These are phyloP conservation scores for Ananas comosus DNA, from an alignment of 176 grass and related monocot species.

Conservation along the genomic window DNA sequence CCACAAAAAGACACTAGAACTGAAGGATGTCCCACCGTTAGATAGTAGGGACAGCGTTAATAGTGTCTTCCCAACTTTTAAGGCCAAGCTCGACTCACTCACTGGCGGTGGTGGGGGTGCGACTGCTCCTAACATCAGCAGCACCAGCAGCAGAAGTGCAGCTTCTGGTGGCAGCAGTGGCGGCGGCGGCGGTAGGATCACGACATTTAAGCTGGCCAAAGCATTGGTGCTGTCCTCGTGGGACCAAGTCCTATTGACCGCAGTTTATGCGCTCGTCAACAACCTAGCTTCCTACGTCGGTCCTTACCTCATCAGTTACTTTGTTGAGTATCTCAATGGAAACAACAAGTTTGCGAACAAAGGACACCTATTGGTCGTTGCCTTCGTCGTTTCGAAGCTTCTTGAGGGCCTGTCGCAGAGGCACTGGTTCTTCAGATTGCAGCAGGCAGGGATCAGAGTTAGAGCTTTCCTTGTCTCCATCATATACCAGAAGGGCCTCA, in stretches of 20 bases:
- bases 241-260: constrained; percentile 48
- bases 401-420: constrained; percentile 50
- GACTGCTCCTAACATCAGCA: neutral
- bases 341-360: constrained; percentile 30
- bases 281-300: constrained; percentile 66
- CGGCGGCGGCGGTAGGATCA: constrained; percentile 24
- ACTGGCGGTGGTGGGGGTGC: neutral
- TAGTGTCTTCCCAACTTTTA: constrained; percentile 43
- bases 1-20: constrained; percentile 45
- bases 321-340: constrained; percentile 86
- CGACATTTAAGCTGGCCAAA: constrained; percentile 55
- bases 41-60: constrained; percentile 37
- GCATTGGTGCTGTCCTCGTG: constrained; percentile 51
- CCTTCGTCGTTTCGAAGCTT: constrained; percentile 53
- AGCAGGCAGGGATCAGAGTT: constrained; percentile 42
- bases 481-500: constrained; percentile 69
- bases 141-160: neutral
- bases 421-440: constrained; percentile 53
- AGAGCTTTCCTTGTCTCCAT: constrained; percentile 41
- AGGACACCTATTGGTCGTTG: constrained; percentile 46
- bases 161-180: neutral
- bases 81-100: constrained; percentile 40
- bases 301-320: constrained; percentile 63
- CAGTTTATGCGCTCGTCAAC: constrained; percentile 49
- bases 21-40: constrained; percentile 59